phyloP scores from a whole-genome alignment of 768 basidiomycete species.

The Macrolepiota albuminosa region DNA sequence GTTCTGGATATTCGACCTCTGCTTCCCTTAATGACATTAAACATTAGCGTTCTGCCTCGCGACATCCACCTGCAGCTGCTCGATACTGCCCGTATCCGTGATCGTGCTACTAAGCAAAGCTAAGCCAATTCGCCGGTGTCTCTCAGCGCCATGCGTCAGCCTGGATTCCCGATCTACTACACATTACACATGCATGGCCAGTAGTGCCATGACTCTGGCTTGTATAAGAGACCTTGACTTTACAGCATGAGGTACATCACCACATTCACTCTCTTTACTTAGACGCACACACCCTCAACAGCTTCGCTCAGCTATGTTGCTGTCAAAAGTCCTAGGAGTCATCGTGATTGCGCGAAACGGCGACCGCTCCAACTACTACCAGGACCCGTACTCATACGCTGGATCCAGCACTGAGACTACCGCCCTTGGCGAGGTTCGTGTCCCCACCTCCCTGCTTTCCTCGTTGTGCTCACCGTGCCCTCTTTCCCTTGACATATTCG shows the following conservation, averaged over 20 bases:
- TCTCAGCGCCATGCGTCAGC: neutral
- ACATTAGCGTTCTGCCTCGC: constrained; percentile 40
- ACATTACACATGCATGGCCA: neutral
- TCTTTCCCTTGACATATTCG: neutral
- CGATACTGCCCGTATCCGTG: neutral
- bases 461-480: neutral
- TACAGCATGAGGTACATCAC: neutral
- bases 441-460: neutral
- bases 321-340: constrained; percentile 69
- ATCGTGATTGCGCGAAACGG: constrained; percentile 78
- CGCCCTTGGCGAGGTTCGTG: constrained; percentile 65
- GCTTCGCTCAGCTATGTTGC: constrained; percentile 27
- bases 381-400: constrained; percentile 67
- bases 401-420: constrained; percentile 63
- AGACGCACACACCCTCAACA: neutral
- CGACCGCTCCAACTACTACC: constrained; percentile 64
- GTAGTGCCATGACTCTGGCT: neutral
- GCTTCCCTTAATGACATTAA: neutral
- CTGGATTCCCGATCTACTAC: neutral
- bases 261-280: neutral
- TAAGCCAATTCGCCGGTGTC: neutral
- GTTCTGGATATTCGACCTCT: neutral
- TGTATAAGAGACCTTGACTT: neutral
- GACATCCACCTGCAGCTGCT: neutral
- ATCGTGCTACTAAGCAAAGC: neutral